Conservation (phyloP, 78 protist genomes). For the Emiliania huxleyi region DNA sequence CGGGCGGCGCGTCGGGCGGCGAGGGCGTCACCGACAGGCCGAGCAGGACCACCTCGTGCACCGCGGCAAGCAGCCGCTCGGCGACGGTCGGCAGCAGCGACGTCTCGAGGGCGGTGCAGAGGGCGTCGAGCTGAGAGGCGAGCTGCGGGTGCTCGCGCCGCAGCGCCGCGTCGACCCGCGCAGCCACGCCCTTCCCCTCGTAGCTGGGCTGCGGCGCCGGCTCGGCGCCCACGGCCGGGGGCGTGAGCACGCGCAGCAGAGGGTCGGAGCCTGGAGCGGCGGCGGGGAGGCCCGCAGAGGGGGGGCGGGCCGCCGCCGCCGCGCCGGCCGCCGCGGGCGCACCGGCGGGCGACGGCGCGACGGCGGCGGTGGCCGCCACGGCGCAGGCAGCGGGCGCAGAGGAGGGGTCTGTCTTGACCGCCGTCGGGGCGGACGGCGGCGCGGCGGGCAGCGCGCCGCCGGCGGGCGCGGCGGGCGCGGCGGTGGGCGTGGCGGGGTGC, state of each 20-base stretch:
- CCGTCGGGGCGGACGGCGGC: background rate
- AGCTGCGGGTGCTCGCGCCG: background rate
- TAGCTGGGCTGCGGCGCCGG: background rate
- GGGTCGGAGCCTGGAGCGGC: too few species aligned
- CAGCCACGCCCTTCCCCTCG: background rate
- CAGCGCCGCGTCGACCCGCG: background rate
- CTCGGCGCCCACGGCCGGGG: background rate
- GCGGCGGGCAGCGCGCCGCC: background rate
- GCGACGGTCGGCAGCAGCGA: background rate
- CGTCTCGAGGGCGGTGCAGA: background rate
- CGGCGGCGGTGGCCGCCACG: too few species aligned
- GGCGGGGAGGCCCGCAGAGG: too few species aligned
- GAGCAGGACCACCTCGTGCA: background rate
- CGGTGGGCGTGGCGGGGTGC: background rate
- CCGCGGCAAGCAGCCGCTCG: background rate
- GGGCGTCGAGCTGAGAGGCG: background rate
- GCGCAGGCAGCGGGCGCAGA: background rate
- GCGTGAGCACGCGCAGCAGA: too few species aligned
- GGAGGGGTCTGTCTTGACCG: too few species aligned
- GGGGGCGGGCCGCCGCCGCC: background rate
- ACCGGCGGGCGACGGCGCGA: background rate
- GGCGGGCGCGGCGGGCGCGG: background rate
- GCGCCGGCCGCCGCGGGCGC: background rate
- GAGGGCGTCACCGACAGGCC: background rate
- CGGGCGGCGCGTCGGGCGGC: background rate